A percentile compares a stretch with the other conserved stretches of the same genome.
Evolutionary conservation across 2,329 filamentous ascomycete genomes (phyloP).

Genomic region (Botrytis porri): DNA sequence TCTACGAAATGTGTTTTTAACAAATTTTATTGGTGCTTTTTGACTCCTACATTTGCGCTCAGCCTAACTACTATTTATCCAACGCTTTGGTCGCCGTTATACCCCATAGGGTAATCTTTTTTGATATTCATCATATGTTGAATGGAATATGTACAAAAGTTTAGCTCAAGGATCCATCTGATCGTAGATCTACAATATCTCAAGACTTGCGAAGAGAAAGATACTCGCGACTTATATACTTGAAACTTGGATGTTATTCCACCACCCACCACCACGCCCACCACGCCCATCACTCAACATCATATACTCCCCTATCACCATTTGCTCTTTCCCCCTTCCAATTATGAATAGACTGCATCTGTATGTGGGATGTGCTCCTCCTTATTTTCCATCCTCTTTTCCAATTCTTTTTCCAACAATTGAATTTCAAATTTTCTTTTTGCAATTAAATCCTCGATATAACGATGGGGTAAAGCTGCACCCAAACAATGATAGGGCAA

Average conservation of each 20-base stretch:
- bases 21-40: not conserved
- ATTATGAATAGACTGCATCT: too few relatives aligned
- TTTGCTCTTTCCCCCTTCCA: not conserved
- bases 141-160: not conserved
- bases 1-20: not conserved
- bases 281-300: not conserved
- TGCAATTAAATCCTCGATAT: not conserved
- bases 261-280: not conserved
- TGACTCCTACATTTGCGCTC: not conserved
- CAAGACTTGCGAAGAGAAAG: not conserved
- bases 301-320: too few relatives aligned
- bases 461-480: not conserved
- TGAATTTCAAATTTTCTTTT: not conserved
- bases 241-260: not conserved
- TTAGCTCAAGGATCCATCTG: too few relatives aligned
- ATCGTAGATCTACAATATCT: not conserved
- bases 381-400: not conserved
- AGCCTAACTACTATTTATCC: not conserved
- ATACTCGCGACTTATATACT: not conserved
- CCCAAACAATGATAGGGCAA: too few relatives aligned
- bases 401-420: not conserved
- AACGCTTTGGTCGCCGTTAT: not conserved
- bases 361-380: too few relatives aligned
- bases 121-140: not conserved
- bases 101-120: not conserved